Base-by-base conservation (phyloP, 2,329 filamentous ascomycete species). In the Fusarium goolgardi region DNA sequence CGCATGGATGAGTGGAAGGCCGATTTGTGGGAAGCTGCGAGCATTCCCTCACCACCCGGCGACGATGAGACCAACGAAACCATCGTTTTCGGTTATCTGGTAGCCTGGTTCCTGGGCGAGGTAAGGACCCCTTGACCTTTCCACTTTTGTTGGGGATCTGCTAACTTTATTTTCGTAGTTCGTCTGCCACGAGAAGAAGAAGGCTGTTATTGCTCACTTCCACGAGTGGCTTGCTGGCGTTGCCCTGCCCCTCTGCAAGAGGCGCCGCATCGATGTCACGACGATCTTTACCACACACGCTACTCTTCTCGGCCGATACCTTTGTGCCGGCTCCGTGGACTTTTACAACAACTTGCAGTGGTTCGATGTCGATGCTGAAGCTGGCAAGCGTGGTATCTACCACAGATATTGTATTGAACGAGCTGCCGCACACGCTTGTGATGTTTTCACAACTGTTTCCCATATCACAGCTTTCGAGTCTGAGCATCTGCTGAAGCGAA, bases 281-380 rank as follows among this genome's bases (percentile, higher is more conserved):
- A 98, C 96, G 71, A 98, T 98, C 78, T 98, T 98, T 83, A 99
- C 96, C 41, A 99, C 96, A 3, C 96, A 98, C 81, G 96, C 96
- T 25, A 98, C 96, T 8, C 87, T 99, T 13, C 88, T 99, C 49
- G 96, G 96, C 66, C 91, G 96, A 75, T 98, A 99, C 77, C 91
- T 98, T 49, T 98, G 96, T 78, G 96, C 96, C 52, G 96, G 96
- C 55, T 97, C 94, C 0, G 96, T 98, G 67, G 96, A 99, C 78
- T 98, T 99, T 78, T 99, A 99, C 86, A 99, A 98, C 84, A 97
- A 98, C 79, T 86, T 99, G 54, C 95, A 98, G 79, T 91, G 90
- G 82, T 98, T 99, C 76, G 95, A 99, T 77, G 94, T 97, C 31
- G 96, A 99, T 78, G 90, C 93, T 8, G 96, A 99, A 81, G 96